Percentiles rank a stretch among this genome's conserved stretches.
Evolutionary conservation across 1,139 yeast species (phyloP).

Genomic region (Kodamaea alishanica): DNA sequence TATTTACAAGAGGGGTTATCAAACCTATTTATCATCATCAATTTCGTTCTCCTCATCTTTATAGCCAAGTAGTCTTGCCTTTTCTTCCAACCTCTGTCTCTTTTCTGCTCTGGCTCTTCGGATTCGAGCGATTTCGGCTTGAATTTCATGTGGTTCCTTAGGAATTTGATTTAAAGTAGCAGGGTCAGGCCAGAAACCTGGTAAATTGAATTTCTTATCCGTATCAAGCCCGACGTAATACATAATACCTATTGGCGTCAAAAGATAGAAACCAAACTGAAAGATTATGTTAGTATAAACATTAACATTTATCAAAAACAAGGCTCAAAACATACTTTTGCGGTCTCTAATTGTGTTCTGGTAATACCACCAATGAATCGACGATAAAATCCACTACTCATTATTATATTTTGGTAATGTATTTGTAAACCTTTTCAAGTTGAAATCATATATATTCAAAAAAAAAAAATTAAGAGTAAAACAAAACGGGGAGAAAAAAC

Average conservation of each 20-base stretch:
- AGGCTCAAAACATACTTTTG: constrained; percentile 46
- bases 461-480: neutral
- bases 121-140: constrained; percentile 87
- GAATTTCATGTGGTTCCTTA: constrained; percentile 87
- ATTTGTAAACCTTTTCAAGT: constrained; percentile 4
- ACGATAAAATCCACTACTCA: constrained; percentile 21
- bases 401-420: constrained; percentile 3
- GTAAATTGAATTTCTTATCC: constrained; percentile 81
- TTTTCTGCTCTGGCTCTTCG: constrained; percentile 70
- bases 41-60: constrained; percentile 31
- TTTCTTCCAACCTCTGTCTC: constrained; percentile 69
- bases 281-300: constrained; percentile 3
- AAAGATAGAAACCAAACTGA: constrained; percentile 77
- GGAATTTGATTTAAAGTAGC: constrained; percentile 86
- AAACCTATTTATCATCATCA: neutral
- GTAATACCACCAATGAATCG: constrained; percentile 37
- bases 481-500: neutral
- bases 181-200: constrained; percentile 99
- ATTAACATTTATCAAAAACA: constrained; percentile 18
- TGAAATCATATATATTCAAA: neutral
- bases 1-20: neutral
- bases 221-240: constrained; percentile 88
- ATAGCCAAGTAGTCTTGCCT: constrained; percentile 65
- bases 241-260: constrained; percentile 87
- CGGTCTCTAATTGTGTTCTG: constrained; percentile 66